A percentile compares a stretch with the other conserved stretches of the same genome.
These are phyloP conservation scores for Apophysomyces variabilis DNA, from an alignment of 371 early-diverging fungal genomes.

Conservation along the genomic window DNA sequence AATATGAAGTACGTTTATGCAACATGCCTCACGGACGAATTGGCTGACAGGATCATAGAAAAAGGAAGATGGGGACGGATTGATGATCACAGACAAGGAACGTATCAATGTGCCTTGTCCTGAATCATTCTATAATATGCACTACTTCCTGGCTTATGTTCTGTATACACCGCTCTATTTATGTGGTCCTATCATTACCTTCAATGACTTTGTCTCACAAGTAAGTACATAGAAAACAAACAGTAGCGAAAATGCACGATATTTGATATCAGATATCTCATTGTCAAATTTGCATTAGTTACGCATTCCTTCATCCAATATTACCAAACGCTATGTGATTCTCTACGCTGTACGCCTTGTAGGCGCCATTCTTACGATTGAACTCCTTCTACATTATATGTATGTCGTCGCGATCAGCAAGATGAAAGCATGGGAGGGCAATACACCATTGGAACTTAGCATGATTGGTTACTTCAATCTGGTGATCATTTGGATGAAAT, in stretches of 20 bases:
- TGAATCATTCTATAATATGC: conserved; percentile 71
- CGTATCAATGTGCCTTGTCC: conserved; percentile 62
- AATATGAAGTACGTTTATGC: conserved; percentile 10
- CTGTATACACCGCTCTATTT: conserved; percentile 91
- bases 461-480: conserved; percentile 86
- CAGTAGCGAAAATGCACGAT: not conserved
- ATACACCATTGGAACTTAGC: conserved; percentile 76
- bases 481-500: conserved; percentile 88
- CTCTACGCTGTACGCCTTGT: conserved; percentile 59
- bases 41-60: conserved; percentile 29
- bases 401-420: conserved; percentile 89
- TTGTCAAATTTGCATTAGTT: conserved; percentile 29
- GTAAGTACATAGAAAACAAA: conserved; percentile 35
- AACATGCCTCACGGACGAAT: not conserved
- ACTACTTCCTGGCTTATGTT: conserved; percentile 79
- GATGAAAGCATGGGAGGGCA: conserved; percentile 78
- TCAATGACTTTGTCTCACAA: conserved; percentile 89
- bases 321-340: conserved; percentile 43
- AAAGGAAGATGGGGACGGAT: conserved; percentile 45
- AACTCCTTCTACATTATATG: conserved; percentile 76
- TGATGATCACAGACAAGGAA: conserved; percentile 56
- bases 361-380: conserved; percentile 74
- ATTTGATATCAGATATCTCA: not conserved
- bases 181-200: conserved; percentile 95
- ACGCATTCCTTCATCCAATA: conserved; percentile 50